Base-by-base conservation (phyloP, 768 basidiomycete genomes). In the Royoungia palumana region DNA sequence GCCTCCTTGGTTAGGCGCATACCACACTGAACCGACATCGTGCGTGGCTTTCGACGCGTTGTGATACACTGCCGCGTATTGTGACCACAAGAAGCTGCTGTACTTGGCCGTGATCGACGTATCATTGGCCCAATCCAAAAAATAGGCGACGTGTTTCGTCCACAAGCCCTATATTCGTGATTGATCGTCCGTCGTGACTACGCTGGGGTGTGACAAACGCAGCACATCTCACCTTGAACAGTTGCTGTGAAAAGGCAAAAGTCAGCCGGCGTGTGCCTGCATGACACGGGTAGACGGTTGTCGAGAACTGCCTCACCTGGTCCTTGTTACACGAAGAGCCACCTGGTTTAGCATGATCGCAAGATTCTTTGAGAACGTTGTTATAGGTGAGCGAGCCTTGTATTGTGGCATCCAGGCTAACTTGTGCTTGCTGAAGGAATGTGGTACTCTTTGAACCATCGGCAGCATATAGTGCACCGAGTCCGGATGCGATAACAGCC, bases 401-500 rank as follows among this genome's bases (percentile, higher is more conserved):
- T 16, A 80, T 75, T 13, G 78, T 77, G 1, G 78, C 78, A 49
- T 80, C 73, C 32, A 82, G 63, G 12, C 77, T 79, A 38, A 76
- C 72, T 59, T 81, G 76, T 2, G 78, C 79, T 58, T 76, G 66
- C 24, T 70, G 63, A 27, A 81, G 64, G 10, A 75, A 61, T 2
- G 69, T 65, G 27, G 47, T 54, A 54, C 79, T 64, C 8, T 79
- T 64, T 4, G 24, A 42, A 4, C 65, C 65, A 0, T 70, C 74
- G 22, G 73, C 72, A 6, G 56, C 69, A 30, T 63, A 74, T 6
- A 82, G 72, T 21, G 74, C 73, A 7, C 68, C 74, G 8, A 81
- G 65, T 16, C 78, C 79, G 30, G 78, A 77, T 14, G 78, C 80
- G 40, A 81, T 72, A 35, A 82, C 79, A 10, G 75, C 78, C 76